A percentile compares a stretch with the other conserved stretches of the same genome.
These are phyloP conservation scores for Rhodotorula paludigena DNA, from an alignment of 768 basidiomycete genomes.

Conservation along the genomic window DNA sequence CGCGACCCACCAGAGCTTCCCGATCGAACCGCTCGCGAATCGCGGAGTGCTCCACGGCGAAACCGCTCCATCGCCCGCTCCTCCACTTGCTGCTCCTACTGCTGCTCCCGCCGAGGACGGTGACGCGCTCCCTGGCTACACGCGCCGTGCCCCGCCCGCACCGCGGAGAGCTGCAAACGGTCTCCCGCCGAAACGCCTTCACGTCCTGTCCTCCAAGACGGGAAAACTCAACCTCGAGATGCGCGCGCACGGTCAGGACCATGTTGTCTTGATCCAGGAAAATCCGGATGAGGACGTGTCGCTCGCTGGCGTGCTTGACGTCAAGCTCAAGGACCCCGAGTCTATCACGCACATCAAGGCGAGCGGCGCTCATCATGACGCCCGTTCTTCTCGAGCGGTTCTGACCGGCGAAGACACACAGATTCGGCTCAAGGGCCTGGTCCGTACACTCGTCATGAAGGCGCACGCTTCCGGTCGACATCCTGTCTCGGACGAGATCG, in stretches of 20 bases:
- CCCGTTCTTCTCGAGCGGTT: no score
- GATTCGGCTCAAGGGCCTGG: slow-evolving; percentile 31
- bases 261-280: slow-evolving; percentile 25
- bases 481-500: slow-evolving; percentile 28
- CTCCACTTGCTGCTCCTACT: no score
- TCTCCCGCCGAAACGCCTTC: slow-evolving; percentile 17
- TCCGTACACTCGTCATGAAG: slow-evolving; percentile 30
- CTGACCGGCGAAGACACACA: no score
- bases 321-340: slow-evolving; percentile 13
- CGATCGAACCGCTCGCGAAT: neutral
- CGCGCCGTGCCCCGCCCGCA: slow-evolving; percentile 1
- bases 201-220: slow-evolving; percentile 8
- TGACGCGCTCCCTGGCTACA: slow-evolving; percentile 2
- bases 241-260: slow-evolving; percentile 13
- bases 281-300: neutral
- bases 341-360: slow-evolving; percentile 20
- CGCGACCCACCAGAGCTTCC: neutral
- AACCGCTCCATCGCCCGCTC: no score
- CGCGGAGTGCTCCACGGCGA: no score
- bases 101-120: neutral
- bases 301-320: slow-evolving; percentile 3
- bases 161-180: no score
- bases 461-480: slow-evolving; percentile 21
- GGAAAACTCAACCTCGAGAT: slow-evolving; percentile 22
- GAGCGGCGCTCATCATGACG: no score